A percentile compares a stretch with the other conserved stretches of the same genome.
These are phyloP conservation scores for Entomortierella lignicola DNA, from an alignment of 192 early-diverging fungal genomes.

Conservation along the genomic window DNA sequence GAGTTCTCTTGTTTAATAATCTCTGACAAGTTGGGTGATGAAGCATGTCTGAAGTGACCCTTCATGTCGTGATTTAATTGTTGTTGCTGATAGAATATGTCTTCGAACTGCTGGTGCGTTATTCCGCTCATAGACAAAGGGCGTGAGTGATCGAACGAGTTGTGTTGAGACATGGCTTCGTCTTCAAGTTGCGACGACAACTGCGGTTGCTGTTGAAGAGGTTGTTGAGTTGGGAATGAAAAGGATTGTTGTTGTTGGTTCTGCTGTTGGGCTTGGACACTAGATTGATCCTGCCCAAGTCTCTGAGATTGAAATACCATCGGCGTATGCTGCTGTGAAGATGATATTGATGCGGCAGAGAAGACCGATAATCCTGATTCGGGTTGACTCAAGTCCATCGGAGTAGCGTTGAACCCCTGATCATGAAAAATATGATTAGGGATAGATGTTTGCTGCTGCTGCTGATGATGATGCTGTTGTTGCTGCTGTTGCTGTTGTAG, in stretches of 20 bases:
- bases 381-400: conserved; percentile 23
- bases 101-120: conserved; percentile 36
- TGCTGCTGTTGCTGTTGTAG: conserved; percentile 14
- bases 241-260: conserved; percentile 16
- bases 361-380: not conserved
- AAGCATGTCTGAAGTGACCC: conserved; percentile 32
- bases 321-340: conserved; percentile 10
- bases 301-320: conserved; percentile 9
- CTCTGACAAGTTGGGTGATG: conserved; percentile 41
- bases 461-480: conserved; percentile 15
- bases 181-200: conserved; percentile 15
- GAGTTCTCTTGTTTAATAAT: conserved; percentile 25
- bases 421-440: not conserved
- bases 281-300: conserved; percentile 3
- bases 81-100: conserved; percentile 33
- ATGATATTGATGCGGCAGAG: not conserved
- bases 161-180: conserved; percentile 3
- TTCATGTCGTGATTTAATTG: conserved; percentile 25
- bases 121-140: conserved; percentile 26
- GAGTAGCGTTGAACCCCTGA: conserved; percentile 15
- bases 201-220: conserved; percentile 14
- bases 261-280: not conserved
- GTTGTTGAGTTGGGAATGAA: conserved; percentile 7
- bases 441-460: conserved; percentile 17
- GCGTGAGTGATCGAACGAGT: conserved; percentile 26